phyloP scores from a whole-genome alignment of 2,329 filamentous ascomycete genomes.

The Mycosphaerella sp. region DNA sequence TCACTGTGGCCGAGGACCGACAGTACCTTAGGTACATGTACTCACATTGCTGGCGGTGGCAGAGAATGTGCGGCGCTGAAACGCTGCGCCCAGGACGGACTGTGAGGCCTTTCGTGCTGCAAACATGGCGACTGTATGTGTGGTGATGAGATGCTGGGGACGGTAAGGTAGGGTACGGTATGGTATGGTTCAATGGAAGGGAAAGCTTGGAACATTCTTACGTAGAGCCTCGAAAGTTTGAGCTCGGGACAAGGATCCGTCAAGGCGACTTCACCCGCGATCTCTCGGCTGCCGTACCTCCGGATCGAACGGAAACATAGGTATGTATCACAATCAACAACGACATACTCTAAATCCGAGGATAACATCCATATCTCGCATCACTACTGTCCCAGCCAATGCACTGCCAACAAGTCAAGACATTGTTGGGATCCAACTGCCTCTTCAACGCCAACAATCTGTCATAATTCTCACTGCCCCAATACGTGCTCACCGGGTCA shows the following conservation, averaged over 20 bases:
- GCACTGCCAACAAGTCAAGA: conserved; percentile 23
- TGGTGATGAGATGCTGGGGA: conserved; percentile 2
- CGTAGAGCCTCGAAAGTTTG: no score
- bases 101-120: conserved; percentile 46
- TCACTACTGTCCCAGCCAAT: conserved; percentile 20
- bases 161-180: neutral
- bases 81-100: conserved; percentile 41
- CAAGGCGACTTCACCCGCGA: no score
- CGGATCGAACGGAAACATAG: no score
- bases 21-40: no score
- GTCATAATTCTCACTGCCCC: conserved; percentile 22
- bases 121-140: conserved; percentile 60
- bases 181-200: neutral
- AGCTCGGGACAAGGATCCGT: no score
- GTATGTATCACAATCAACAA: neutral
- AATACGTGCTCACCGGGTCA: conserved; percentile 17
- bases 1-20: no score
- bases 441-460: conserved; percentile 21
- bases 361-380: conserved; percentile 22
- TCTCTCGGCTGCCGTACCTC: no score
- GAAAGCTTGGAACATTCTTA: neutral
- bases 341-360: neutral
- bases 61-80: conserved; percentile 50
- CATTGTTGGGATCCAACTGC: conserved; percentile 22
- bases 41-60: conserved; percentile 48